phyloP scores from a whole-genome alignment of 176 grass and related monocot genomes.

The Phyllostachys edulis region DNA sequence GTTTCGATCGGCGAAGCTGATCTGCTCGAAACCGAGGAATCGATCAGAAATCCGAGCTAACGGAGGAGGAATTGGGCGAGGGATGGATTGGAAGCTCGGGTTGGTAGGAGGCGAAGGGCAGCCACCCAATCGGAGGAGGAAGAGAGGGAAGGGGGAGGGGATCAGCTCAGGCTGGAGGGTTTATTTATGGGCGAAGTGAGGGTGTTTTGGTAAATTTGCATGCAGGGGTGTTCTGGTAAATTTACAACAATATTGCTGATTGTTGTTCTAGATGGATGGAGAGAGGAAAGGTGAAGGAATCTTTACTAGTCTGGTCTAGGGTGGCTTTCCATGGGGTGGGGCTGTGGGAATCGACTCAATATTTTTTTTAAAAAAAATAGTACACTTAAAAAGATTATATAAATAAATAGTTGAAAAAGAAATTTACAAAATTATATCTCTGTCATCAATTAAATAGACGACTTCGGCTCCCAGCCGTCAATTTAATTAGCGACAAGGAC shows the following conservation, averaged over 20 bases:
- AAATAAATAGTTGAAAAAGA: no score
- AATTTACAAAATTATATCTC: no score
- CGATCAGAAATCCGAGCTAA: neutral
- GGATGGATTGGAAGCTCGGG: constrained; percentile 21
- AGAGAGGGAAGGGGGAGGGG: constrained; percentile 38
- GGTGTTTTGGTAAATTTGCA: constrained; percentile 9
- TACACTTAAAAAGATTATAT: no score
- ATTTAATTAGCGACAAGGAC: no score
- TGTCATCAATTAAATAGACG: no score
- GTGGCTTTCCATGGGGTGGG: constrained; percentile 15
- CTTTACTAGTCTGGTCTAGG: constrained; percentile 28
- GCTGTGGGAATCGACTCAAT: no score
- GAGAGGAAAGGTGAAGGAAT: constrained; percentile 14
- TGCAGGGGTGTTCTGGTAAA: neutral
- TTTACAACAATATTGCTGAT: neutral
- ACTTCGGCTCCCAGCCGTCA: no score
- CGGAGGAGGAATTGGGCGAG: neutral
- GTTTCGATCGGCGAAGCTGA: neutral
- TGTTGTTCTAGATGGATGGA: neutral
- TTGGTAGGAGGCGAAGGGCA: constrained; percentile 7
- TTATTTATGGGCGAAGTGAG: constrained; percentile 43
- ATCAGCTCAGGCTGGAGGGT: neutral
- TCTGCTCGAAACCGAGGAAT: neutral
- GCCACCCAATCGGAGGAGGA: constrained; percentile 12
- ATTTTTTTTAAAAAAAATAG: no score